phyloP scores from a whole-genome alignment of 1,139 yeast genomes.

The Saccharomyces uvarum region DNA sequence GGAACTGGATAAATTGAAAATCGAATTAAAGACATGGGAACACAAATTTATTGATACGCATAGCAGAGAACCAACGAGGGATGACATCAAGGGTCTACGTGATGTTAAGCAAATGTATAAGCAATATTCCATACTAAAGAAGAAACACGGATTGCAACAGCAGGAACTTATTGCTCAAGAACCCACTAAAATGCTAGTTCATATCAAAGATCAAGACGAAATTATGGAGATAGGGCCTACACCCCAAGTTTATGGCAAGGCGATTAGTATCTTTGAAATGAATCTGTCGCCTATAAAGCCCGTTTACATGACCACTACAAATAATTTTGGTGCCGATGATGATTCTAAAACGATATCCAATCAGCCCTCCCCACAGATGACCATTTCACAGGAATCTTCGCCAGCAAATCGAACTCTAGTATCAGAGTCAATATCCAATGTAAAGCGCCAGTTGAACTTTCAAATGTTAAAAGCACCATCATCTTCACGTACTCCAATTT shows the following conservation, averaged over 20 bases:
- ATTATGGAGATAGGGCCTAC: constrained; percentile 30
- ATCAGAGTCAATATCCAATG: background rate
- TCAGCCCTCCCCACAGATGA: background rate
- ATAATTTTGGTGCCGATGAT: background rate
- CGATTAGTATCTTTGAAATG: constrained; percentile 30
- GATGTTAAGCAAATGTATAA: constrained; percentile 26
- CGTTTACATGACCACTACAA: background rate
- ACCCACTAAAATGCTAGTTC: background rate
- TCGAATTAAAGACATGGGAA: constrained; percentile 29
- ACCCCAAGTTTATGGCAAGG: constrained; percentile 32
- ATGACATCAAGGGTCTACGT: constrained; percentile 24
- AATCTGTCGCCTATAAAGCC: constrained; percentile 26
- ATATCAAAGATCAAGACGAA: background rate
- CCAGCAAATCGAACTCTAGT: background rate
- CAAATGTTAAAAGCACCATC: background rate
- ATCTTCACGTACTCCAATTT: background rate
- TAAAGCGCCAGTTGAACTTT: background rate
- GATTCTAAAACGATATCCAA: background rate
- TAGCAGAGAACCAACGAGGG: constrained; percentile 25
- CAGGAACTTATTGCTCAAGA: background rate
- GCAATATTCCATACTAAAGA: constrained; percentile 24
- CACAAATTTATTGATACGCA: constrained; percentile 21
- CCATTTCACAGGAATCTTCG: background rate
- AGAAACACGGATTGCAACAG: constrained; percentile 3
- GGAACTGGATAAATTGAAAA: constrained; percentile 17